A percentile compares a stretch with the other conserved stretches of the same genome.
phyloP scores from a whole-genome alignment of 352 stramenopile genomes.

The Globisporangium heterothallicum region DNA sequence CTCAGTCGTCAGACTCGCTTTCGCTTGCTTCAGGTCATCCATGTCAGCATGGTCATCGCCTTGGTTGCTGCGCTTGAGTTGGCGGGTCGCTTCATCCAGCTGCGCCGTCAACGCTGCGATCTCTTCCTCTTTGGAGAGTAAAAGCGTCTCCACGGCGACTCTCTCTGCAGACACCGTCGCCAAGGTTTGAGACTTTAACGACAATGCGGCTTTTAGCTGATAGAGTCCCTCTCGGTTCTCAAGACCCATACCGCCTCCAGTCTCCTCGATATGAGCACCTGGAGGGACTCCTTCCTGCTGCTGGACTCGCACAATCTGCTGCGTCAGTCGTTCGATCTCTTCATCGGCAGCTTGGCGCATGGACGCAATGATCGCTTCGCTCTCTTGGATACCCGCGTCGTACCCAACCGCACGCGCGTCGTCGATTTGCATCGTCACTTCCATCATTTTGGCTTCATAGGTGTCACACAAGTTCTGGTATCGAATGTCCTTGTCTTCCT shows the following conservation, averaged over 20 bases:
- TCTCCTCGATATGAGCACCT: not conserved
- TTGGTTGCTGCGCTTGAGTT: not conserved
- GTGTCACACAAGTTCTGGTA: slow-evolving; percentile 61
- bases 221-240: not conserved
- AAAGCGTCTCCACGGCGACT: slow-evolving; percentile 3
- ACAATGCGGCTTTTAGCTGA: slow-evolving; percentile 16
- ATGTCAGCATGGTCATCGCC: not conserved
- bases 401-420: slow-evolving; percentile 61
- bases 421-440: slow-evolving; percentile 72
- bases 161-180: slow-evolving; percentile 5
- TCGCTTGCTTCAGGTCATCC: not conserved
- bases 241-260: not conserved
- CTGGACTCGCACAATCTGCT: slow-evolving; percentile 18
- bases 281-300: slow-evolving; percentile 1
- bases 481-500: slow-evolving; percentile 47
- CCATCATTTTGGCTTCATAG: slow-evolving; percentile 70
- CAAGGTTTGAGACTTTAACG: slow-evolving; percentile 6
- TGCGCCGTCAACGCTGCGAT: not conserved
- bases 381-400: slow-evolving; percentile 73
- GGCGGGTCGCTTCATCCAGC: not conserved
- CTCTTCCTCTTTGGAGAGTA: slow-evolving; percentile 6
- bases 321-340: slow-evolving; percentile 19
- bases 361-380: slow-evolving; percentile 59
- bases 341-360: slow-evolving; percentile 46
- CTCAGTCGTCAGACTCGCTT: not conserved